Evolutionary conservation across 345 rosid genomes (phyloP), one percentile per base, ranked within the genome.

Genomic region (Syzygium aromaticum): DNA sequence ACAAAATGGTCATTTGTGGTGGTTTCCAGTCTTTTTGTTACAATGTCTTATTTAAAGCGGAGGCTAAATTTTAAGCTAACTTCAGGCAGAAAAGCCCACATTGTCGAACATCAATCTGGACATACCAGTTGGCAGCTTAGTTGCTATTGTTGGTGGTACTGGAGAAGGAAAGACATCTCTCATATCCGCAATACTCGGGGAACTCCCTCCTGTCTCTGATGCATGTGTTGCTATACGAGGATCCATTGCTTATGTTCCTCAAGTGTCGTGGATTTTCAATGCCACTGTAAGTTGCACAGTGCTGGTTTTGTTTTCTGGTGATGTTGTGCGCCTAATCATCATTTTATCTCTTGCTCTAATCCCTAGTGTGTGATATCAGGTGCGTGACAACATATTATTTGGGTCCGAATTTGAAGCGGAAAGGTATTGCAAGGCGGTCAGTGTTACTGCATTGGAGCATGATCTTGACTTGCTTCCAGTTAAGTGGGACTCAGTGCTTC

Each of bases 121-220:
- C 63, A 90, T 96, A 86, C 94, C 95, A 33, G 92, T 86, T 27
- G 99, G 99, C 23, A 93, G 95, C 92, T 93, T 98, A 86, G 95
- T 95, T 86, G 99, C 99, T 27, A 86, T 98, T 88, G 96, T 98
- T 88, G 99, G 99, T 85, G 95, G 97, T 87, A 98, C 99, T 14
- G 99, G 99, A 87, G 98, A 98, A 91, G 99, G 99, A 87, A 98
- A 98, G 90, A 95, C 99, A 23, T 96, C 99, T 22, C 96, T 98
- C 86, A 86, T 95, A 87, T 96, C 98, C 5, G 99, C 99, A 93
- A 96, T 98, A 95, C 94, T 96, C 49, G 98, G 99, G 83, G 99
- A 97, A 91, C 87, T 97, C 85, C 96, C 98, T 87, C 90, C 95
- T 57, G 87, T 86, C 54, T 92, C 91, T 51, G 14, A 90, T 78